A percentile compares a stretch with the other conserved stretches of the same genome.
Conservation (phyloP, 2,329 filamentous ascomycete species). For the Geoglossum cookeanum region DNA sequence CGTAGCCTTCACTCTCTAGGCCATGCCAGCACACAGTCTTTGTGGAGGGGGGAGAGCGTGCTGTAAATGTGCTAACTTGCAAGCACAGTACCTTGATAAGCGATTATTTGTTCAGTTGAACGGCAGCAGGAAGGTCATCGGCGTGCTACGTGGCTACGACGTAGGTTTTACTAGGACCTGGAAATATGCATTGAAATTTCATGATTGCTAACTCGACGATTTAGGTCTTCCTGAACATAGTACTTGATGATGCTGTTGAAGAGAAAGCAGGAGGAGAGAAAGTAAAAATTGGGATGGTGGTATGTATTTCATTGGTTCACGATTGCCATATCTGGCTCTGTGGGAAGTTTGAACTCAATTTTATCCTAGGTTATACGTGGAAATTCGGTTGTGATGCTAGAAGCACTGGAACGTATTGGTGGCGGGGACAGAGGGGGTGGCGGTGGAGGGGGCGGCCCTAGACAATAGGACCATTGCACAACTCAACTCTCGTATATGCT, state of each 20-base stretch:
- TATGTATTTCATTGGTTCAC: constrained; percentile 27
- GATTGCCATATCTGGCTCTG: not conserved
- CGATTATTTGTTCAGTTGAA: constrained; percentile 94
- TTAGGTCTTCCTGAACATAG: constrained; percentile 97
- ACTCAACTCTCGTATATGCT: not conserved
- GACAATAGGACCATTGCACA: constrained; percentile 28
- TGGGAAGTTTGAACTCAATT: constrained; percentile 9
- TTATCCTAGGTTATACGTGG: constrained; percentile 64
- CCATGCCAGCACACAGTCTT: too few species aligned
- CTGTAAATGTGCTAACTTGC: constrained; percentile 10
- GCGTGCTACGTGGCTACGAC: constrained; percentile 87
- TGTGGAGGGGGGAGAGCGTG: too few species aligned
- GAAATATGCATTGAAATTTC: not conserved
- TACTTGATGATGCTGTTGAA: constrained; percentile 90
- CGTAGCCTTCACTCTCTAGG: constrained; percentile 3
- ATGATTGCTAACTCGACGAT: not conserved
- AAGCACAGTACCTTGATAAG: constrained; percentile 86
- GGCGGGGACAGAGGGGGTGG: not conserved
- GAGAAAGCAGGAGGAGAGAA: constrained; percentile 88
- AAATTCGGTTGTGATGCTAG: constrained; percentile 96
- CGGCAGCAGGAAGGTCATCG: constrained; percentile 92
- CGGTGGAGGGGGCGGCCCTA: not conserved
- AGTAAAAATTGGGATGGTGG: constrained; percentile 78
- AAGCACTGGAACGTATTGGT: constrained; percentile 28
- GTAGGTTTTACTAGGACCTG: constrained; percentile 32